Evolutionary conservation across 2,329 filamentous ascomycete genomes (phyloP).

Genomic region (Allantophomopsis lycopodina): DNA sequence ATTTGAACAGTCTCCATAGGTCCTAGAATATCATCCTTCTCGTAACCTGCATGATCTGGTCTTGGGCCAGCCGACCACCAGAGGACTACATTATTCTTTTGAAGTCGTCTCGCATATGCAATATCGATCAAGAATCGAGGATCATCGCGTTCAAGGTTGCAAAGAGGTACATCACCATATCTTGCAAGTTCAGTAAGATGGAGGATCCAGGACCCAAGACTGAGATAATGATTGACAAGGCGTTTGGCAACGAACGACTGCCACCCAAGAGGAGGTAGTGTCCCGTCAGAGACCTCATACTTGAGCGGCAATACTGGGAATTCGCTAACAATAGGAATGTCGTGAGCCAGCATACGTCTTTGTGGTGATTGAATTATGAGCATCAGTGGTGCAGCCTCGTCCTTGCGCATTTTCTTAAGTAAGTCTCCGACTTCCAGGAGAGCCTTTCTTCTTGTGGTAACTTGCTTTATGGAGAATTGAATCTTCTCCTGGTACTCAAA

Average conservation of each 20-base stretch:
- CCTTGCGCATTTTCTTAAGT: constrained; percentile 80
- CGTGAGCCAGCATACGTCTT: constrained; percentile 65
- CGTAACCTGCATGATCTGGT: constrained; percentile 91
- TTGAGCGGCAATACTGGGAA: constrained; percentile 73
- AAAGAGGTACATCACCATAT: constrained; percentile 89
- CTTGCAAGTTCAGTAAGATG: constrained; percentile 78
- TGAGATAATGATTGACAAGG: constrained; percentile 79
- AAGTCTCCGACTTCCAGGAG: constrained; percentile 78
- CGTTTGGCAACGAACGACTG: constrained; percentile 78
- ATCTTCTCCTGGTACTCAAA: constrained; percentile 81
- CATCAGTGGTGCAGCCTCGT: constrained; percentile 68
- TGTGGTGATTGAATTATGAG: constrained; percentile 87
- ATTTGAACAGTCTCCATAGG: constrained; percentile 79
- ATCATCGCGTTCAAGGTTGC: constrained; percentile 89
- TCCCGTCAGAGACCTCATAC: constrained; percentile 72
- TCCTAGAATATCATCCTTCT: constrained; percentile 78
- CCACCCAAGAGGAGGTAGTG: constrained; percentile 86
- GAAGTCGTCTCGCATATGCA: constrained; percentile 78
- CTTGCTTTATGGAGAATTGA: constrained; percentile 73
- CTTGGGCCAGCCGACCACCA: constrained; percentile 89
- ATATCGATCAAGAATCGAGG: constrained; percentile 92
- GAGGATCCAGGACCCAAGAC: constrained; percentile 81
- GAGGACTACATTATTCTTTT: constrained; percentile 82
- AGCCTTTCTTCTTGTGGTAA: constrained; percentile 81
- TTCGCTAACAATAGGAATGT: constrained; percentile 71